phyloP scores from a whole-genome alignment of 192 early-diverging fungal genomes.

The Coemansia sp. region DNA sequence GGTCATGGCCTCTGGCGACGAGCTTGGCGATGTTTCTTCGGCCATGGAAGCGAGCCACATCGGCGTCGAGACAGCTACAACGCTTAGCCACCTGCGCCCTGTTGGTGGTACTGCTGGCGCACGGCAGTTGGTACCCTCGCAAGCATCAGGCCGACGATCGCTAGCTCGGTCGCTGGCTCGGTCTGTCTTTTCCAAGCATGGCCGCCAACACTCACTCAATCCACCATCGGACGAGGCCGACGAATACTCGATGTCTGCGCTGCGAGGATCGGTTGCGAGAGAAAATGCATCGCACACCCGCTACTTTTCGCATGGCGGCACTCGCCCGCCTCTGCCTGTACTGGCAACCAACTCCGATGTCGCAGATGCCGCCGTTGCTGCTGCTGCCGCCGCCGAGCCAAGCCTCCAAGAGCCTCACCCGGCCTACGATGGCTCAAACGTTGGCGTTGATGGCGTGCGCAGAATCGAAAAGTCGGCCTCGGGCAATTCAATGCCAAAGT shows the following conservation, averaged over 20 bases:
- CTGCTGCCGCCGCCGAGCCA: background rate
- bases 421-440: background rate
- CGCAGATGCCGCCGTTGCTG: background rate
- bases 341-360: conserved; percentile 1
- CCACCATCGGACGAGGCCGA: conserved; percentile 1
- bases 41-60: conserved; percentile 11
- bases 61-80: conserved; percentile 6
- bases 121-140: conserved; percentile 24
- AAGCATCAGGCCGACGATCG: conserved; percentile 39
- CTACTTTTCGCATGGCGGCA: conserved; percentile 23
- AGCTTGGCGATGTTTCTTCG: conserved; percentile 19
- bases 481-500: background rate
- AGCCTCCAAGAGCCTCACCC: background rate
- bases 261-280: background rate
- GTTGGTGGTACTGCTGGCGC: background rate
- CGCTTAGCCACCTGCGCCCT: conserved; percentile 2
- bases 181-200: conserved; percentile 33
- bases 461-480: background rate
- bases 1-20: conserved; percentile 18
- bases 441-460: background rate
- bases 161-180: conserved; percentile 46
- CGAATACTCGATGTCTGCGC: background rate
- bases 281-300: conserved; percentile 13
- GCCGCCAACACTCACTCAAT: conserved; percentile 9
- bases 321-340: conserved; percentile 19